Evolutionary conservation across 108 stramenopile species (phyloP), one percentile per base, ranked within the genome.

Genomic region (Nannochloropsis salina): DNA sequence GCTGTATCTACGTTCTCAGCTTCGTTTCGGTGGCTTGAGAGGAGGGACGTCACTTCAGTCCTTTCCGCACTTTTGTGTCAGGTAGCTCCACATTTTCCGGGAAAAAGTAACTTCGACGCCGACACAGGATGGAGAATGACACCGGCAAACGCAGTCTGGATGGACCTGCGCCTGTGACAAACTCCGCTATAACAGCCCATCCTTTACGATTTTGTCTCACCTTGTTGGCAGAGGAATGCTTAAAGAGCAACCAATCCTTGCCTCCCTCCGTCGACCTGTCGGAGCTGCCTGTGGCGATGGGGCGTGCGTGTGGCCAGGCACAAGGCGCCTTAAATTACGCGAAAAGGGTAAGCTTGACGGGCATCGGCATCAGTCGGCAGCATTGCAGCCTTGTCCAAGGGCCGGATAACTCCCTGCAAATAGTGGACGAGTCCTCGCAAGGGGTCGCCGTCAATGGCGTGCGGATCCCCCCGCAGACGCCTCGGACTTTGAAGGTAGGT

Each of bases 191-290:
- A 31, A 31, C 31, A 31, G 31, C 31, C 31, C 31, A 31, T 31
- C 31, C 31, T 31, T 31, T 31, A 31, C 31, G 31, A 31, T 31
- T 31, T 31, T 31, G 31, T 31, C 31, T 31, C 31, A 31, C 31
- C n/a, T n/a, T 74, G 61, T n/a, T 74, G 4, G 20, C 61, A 15
- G 61, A 74, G n/a, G 61, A 74, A 74, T 74, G 61, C 61, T 74
- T 74, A n/a, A n/a, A 74, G 61, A n/a, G 61, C 61, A 74, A 74
- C 61, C 61, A 74, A n/a, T n/a, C 15, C 61, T 74, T 74, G 61
- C 61, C 61, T 74, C 8, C 61, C 20, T 74, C 20, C 61, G n/a
- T 74, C 61, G 61, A 74, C 20, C 6, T 74, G 6, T 15, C 8
- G 20, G 8, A 74, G 20, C 61, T 74, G n/a, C 61, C 61, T n/a